These are phyloP conservation scores for Thermoascus crustaceus DNA, from an alignment of 2,329 filamentous ascomycete species.

Conservation along the genomic window DNA sequence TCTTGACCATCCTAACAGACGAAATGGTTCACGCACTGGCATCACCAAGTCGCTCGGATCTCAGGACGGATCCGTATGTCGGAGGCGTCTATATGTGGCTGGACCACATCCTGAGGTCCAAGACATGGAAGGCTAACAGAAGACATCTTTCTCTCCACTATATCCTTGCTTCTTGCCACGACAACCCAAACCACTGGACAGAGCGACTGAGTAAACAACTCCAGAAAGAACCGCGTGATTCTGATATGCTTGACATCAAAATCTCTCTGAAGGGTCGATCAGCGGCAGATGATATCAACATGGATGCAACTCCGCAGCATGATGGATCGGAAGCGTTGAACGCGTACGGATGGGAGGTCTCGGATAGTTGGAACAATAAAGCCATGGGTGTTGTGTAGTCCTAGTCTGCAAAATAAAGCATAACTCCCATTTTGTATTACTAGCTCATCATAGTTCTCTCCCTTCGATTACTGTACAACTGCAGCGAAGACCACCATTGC, in stretches of 20 bases:
- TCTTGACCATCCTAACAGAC: constrained; percentile 32
- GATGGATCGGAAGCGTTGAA: constrained; percentile 15
- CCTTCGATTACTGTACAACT: no score
- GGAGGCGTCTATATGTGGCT: constrained; percentile 45
- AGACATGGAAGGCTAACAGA: constrained; percentile 27
- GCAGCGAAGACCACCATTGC: no score
- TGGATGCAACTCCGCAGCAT: background rate
- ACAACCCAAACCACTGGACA: constrained; percentile 26
- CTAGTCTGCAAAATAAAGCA: background rate
- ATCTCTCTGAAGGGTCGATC: constrained; percentile 1
- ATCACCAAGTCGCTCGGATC: constrained; percentile 11
- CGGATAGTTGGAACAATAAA: constrained; percentile 24
- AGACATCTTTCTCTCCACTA: constrained; percentile 24
- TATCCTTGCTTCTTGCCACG: constrained; percentile 24
- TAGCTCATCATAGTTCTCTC: no score
- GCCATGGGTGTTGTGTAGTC: constrained; percentile 25
- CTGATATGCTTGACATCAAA: background rate
- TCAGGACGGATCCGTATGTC: constrained; percentile 21
- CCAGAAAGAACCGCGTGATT: constrained; percentile 5
- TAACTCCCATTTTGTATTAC: no score
- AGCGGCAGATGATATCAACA: background rate
- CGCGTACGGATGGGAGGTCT: constrained; percentile 22
- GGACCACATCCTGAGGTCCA: constrained; percentile 37
- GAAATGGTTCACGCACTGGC: constrained; percentile 31
- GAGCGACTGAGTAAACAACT: constrained; percentile 14